phyloP scores from a whole-genome alignment of 768 basidiomycete species.

The Hypholoma sublateritium region DNA sequence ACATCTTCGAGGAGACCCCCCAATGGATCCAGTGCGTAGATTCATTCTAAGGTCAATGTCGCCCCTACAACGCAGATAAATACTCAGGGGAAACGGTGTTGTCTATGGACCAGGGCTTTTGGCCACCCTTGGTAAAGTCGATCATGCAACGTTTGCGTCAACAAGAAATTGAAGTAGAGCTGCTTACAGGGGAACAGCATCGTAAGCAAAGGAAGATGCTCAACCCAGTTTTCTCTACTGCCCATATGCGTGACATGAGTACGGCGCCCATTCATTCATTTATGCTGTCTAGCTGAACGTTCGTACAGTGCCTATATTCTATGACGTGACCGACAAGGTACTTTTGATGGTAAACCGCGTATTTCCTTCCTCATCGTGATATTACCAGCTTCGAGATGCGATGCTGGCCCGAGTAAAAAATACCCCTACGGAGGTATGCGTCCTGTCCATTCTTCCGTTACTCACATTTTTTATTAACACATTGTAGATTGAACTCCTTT shows the following conservation, averaged over 20 bases:
- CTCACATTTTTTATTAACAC: conserved; percentile 18
- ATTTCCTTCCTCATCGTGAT: background rate
- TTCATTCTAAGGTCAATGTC: background rate
- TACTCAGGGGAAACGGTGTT: conserved; percentile 12
- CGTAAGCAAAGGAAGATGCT: conserved; percentile 38
- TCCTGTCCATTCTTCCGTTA: background rate
- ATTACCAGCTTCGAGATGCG: conserved; percentile 25
- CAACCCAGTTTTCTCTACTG: conserved; percentile 37
- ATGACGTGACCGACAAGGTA: conserved; percentile 31
- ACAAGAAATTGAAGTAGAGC: background rate
- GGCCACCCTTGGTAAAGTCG: conserved; percentile 18
- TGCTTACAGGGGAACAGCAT: conserved; percentile 37
- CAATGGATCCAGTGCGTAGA: conserved; percentile 21
- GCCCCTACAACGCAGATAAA: background rate
- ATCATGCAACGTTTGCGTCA: background rate
- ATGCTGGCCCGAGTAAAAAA: conserved; percentile 22
- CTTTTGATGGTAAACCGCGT: background rate
- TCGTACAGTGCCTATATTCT: conserved; percentile 35
- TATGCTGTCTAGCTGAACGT: background rate
- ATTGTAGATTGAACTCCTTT: conserved; percentile 30
- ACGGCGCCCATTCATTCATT: background rate
- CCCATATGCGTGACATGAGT: conserved; percentile 38
- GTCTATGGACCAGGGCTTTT: conserved; percentile 18
- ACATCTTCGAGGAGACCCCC: conserved; percentile 25
- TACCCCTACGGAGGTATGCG: conserved; percentile 32